Evolutionary conservation across 1,139 yeast genomes (phyloP).

Genomic region (Geotrichum histeridarum): DNA sequence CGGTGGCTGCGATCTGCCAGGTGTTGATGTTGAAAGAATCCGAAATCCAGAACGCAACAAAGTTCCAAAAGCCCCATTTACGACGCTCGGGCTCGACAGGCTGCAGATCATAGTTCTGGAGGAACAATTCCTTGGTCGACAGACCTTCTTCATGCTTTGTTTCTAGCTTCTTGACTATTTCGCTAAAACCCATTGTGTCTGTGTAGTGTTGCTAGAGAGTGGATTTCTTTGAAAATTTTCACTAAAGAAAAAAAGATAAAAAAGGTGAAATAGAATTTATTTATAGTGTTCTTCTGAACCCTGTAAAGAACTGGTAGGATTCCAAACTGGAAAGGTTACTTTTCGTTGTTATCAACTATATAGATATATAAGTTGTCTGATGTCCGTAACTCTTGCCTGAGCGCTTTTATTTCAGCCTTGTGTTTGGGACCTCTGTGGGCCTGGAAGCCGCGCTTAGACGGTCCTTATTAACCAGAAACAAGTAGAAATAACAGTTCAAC

Average conservation of each 20-base stretch:
- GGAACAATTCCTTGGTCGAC: conserved; percentile 29
- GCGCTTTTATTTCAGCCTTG: too few species aligned
- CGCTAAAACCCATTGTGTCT: conserved; percentile 32
- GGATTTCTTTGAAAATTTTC: conserved; percentile 32
- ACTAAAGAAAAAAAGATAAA: not conserved
- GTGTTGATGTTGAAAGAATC: conserved; percentile 85
- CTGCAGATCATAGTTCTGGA: conserved; percentile 66
- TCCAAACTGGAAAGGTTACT: too few species aligned
- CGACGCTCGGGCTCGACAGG: conserved; percentile 66
- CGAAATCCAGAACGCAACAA: conserved; percentile 75
- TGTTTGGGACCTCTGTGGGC: too few species aligned
- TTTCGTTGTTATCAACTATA: too few species aligned
- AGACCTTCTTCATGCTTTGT: conserved; percentile 26
- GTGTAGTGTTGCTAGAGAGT: conserved; percentile 33
- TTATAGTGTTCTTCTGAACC: too few species aligned
- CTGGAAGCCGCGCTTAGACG: too few species aligned
- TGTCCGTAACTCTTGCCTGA: too few species aligned
- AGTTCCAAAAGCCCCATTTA: conserved; percentile 78
- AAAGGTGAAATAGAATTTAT: too few species aligned
- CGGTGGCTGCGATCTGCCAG: conserved; percentile 87
- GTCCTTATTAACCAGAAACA: too few species aligned
- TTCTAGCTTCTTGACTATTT: conserved; percentile 19
- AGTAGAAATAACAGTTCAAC: too few species aligned
- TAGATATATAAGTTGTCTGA: too few species aligned
- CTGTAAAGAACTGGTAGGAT: too few species aligned